Base-by-base conservation (phyloP, 2,329 filamentous ascomycete species). In the Hysterium pulicare region DNA sequence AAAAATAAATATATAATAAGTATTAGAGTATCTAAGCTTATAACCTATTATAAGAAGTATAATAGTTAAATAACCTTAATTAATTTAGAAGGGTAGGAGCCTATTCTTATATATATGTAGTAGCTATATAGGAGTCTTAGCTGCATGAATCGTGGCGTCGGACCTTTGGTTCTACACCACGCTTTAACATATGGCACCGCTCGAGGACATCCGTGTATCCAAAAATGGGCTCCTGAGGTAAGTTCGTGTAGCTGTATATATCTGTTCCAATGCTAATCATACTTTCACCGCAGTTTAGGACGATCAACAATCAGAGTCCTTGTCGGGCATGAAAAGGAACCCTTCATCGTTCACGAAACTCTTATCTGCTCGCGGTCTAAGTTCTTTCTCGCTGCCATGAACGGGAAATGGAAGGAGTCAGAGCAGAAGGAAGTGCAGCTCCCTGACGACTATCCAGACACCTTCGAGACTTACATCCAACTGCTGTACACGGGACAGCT, bases 341-440 rank as follows among this genome's bases (percentile, higher is more conserved):
- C 24, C 37, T 39, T 31, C 23, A 30, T 26, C 10, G 33, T 46
- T 15, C 41, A 46, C 11, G 31, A 46, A 21, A 10, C n/a, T 5
- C 8, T 43, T 13, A 21, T 46, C 6, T 28, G 36, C 31, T 4
- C 30, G 2, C 23, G 40, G 2, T 40, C 36, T 2, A 21, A 21
- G 5, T 41, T 44, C 42, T 45, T 42, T n/a, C 23, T 31, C 1
- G 45, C 38, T 15, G 42, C 45, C n/a, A 33, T 37, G n/a, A 32
- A 34, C 6, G 36, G 33, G 4, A 11, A 21, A 21, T 47, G 41
- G 42, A 45, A 44, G n/a, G 45, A 47, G 20, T 36, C 44, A 2
- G 21, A 26, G 10, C 17, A 38, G 4, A 24, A 13, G 4, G 13
- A 17, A 11, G 26, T 47, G 5, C 32, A 17, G 1, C 39, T 41